Evolutionary conservation across 192 early-diverging fungal genomes (phyloP), one percentile per base, ranked within the genome.

Genomic region (Kickxella alabastrina): DNA sequence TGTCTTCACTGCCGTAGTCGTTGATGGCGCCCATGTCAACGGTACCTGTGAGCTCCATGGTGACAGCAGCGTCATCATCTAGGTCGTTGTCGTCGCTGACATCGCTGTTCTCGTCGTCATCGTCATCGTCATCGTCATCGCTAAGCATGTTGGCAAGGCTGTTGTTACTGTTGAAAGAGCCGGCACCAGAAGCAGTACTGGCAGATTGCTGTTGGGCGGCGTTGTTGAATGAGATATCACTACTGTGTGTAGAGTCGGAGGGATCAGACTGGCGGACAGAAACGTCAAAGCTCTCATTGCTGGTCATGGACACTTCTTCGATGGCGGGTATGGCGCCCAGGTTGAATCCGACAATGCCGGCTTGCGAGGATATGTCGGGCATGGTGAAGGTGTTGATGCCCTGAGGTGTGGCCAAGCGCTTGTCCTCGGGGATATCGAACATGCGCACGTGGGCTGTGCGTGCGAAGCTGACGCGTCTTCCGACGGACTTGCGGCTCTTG

Each of bases 211-310:
- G n/a, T n/a, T n/a, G n/a, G n/a, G n/a, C n/a, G n/a, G n/a, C n/a
- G n/a, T n/a, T n/a, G n/a, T n/a, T n/a, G 55, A 74, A 74, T 12
- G 71, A 74, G 6, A 35, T 35, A 5, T 59, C 71, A 36, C 55
- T 67, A 56, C 59, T 62, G 37, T 67, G 50, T 4, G 57, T 23
- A 10, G 71, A 74, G 10, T 67, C 71, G 7, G 71, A 62, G 1
- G 56, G 55, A 25, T 74, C 71, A 3, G 64, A 74, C 36, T 74
- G 63, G 31, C 59, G 71, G 18, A 74, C 71, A 10, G 71, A 74
- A 24, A 74, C 59, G n/a, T 74, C 71, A 48, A 74, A 74, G 38
- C 71, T 74, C 26, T 67, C 71, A 29, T 74, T 74, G 54, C 71
- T 74, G 15, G 39, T 29, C 71, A 75, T 75, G 8, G 71, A 75